Evolutionary conservation across 257 asterid species (phyloP), one percentile per base, ranked within the genome.

Genomic region (Ballota nigra): DNA sequence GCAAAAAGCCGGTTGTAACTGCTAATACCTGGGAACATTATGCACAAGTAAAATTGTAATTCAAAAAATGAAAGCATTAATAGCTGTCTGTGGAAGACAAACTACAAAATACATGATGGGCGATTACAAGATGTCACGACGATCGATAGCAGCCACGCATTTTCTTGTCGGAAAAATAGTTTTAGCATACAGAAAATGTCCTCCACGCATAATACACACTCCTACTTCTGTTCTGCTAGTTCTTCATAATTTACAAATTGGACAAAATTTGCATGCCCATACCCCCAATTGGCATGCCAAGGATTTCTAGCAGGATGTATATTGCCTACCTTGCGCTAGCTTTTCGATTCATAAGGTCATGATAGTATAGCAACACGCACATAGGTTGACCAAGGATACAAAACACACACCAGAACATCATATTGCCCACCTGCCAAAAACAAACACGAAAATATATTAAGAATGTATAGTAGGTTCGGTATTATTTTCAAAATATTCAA

Each of bases 361-460:
- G 99, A 83, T 95, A 95, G 84, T 95, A 92, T 20, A 95, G 88
- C 79, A 95, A 79, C 66, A 92, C 80, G 18, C 92, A 84, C 98
- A 88, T 95, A 0, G 99, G 99, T 83, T 95, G 99, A 38, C 99
- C 99, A 12, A 92, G 71, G 78, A 92, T 88, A 66, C 99, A 78
- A 84, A 95, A 95, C 47, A 66, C 86, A 71, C 93, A 95, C 99
- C 98, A 95, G 79, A 95, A 95, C 72, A 87, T 74, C 96, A 88
- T 95, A 78, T 95, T 95, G 61, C 99, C 99, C 80, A 95, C 98
- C 99, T 95, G 92, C 61, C 41, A 31, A 69, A 45, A 60, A 19
- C 11, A 26, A 31, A 24, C 9, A 24, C 5, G 23, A 6, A 22
- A 23, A 41, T 41, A 24, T 8, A 64, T 24, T 15, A 45, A 41